phyloP scores from a whole-genome alignment of 305 asterid species.

The Rubia tinctorum region DNA sequence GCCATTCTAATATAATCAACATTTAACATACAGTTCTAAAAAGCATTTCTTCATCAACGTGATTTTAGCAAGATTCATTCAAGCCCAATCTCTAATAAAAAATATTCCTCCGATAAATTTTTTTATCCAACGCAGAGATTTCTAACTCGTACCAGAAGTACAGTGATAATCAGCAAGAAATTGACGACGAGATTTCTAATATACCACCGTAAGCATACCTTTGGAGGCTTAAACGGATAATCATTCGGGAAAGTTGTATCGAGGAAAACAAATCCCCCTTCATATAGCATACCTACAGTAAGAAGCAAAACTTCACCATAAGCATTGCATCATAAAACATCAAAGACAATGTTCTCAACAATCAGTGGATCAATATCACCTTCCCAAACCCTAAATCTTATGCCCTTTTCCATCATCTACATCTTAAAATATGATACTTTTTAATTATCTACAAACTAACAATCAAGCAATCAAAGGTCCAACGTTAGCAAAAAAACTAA shows the following conservation, averaged over 20 bases:
- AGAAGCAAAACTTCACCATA: constrained; percentile 10
- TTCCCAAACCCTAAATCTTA: too few species aligned
- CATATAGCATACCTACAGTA: constrained; percentile 82
- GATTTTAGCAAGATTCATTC: background rate
- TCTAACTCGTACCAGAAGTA: background rate
- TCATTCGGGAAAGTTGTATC: constrained; percentile 83
- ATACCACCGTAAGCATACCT: constrained; percentile 42
- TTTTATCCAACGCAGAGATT: background rate
- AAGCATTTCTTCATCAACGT: background rate
- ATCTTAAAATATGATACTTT: too few species aligned
- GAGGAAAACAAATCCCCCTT: constrained; percentile 82
- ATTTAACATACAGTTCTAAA: background rate
- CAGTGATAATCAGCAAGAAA: background rate
- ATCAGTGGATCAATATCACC: background rate
- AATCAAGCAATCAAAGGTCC: too few species aligned
- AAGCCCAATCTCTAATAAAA: background rate
- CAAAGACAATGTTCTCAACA: background rate
- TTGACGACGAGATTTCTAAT: background rate
- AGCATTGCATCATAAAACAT: background rate
- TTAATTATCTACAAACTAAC: too few species aligned
- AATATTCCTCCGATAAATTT: background rate
- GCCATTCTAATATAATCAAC: background rate
- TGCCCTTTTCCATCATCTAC: too few species aligned
- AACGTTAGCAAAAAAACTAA: background rate
- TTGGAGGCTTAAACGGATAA: constrained; percentile 89